Evolutionary conservation across 305 asterid genomes (phyloP), one percentile per base, ranked within the genome.

Genomic region (Fraxinus ornus): DNA sequence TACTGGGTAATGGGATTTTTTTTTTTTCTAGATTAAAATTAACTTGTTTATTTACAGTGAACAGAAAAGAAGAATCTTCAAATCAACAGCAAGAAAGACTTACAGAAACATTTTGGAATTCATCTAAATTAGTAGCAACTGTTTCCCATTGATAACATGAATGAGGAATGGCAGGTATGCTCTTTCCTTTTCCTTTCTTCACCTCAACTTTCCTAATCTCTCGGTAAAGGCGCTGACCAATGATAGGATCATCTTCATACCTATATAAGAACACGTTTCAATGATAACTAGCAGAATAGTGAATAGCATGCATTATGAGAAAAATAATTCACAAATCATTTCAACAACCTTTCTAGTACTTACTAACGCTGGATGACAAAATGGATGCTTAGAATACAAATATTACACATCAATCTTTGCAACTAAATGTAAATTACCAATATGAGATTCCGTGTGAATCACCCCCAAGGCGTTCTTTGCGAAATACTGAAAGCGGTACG

Each of bases 81-180:
- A 72, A 84, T 7, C 33, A 39, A 82, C 21, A 19, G 81, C 47
- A 73, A 81, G 57, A 80, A 85, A 64, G 36, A 90, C 99, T 94
- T 88, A 94, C 99, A 81, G 97, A 89, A 89, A 94, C 98, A 86
- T 85, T 88, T 81, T 82, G 88, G 88, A 96, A 96, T 87, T 96
- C 99, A 70, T 96, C 98, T 52, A 96, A 91, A 85, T 91, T 96
- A 72, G 97, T 93, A 28, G 98, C 99, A 77, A 91, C 96, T 81
- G 99, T 89, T 87, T 93, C 98, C 99, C 98, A 96, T 79, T 91
- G 96, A 88, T 93, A 96, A 85, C 94, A 94, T 52, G 98, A 93
- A 87, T 79, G 88, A 28, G 95, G 92, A 89, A 96, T 92, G 15
- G 93, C 93, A 0, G 92, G 93, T 52, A 93, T 86, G 80, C 57